Percentiles rank a stretch among this genome's conserved stretches.
These are phyloP conservation scores for Emmonsia crescens DNA, from an alignment of 2,329 filamentous ascomycete species.

Conservation along the genomic window DNA sequence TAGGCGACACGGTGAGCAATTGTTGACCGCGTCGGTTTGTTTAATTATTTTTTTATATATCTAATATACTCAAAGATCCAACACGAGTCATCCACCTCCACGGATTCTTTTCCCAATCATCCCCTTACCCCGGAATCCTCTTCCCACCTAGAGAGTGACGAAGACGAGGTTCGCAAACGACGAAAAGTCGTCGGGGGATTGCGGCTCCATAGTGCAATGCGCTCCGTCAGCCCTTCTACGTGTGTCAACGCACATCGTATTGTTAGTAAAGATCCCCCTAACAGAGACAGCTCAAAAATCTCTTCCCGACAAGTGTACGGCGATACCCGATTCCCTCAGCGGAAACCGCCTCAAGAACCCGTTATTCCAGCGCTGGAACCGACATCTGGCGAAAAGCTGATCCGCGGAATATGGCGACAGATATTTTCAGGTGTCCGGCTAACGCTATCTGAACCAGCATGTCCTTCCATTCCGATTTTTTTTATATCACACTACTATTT, in stretches of 20 bases:
- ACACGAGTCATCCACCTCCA: background rate
- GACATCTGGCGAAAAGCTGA: slow-evolving; percentile 39
- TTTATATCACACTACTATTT: background rate
- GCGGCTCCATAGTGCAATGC: slow-evolving; percentile 14
- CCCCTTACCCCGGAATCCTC: slow-evolving; percentile 2
- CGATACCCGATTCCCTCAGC: slow-evolving; percentile 19
- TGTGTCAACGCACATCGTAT: background rate
- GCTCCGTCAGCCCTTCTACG: background rate
- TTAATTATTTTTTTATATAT: background rate
- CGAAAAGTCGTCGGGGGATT: slow-evolving; percentile 25
- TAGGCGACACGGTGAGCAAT: background rate
- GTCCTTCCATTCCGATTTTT: background rate
- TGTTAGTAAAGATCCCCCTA: background rate
- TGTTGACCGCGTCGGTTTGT: background rate
- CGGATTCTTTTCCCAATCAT: background rate
- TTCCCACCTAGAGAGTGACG: slow-evolving; percentile 5
- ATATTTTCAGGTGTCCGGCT: slow-evolving; percentile 25
- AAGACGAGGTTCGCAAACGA: slow-evolving; percentile 12
- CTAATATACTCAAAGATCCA: background rate
- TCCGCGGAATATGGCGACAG: slow-evolving; percentile 41
- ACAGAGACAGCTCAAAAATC: slow-evolving; percentile 1
- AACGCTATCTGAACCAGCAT: slow-evolving; percentile 12
- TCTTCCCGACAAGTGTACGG: slow-evolving; percentile 18
- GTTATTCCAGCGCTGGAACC: slow-evolving; percentile 36
- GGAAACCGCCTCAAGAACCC: slow-evolving; percentile 14